Percentiles rank a stretch among this genome's conserved stretches.
phyloP scores from a whole-genome alignment of 129 eudicot species.

The Ambrosia trifida region DNA sequence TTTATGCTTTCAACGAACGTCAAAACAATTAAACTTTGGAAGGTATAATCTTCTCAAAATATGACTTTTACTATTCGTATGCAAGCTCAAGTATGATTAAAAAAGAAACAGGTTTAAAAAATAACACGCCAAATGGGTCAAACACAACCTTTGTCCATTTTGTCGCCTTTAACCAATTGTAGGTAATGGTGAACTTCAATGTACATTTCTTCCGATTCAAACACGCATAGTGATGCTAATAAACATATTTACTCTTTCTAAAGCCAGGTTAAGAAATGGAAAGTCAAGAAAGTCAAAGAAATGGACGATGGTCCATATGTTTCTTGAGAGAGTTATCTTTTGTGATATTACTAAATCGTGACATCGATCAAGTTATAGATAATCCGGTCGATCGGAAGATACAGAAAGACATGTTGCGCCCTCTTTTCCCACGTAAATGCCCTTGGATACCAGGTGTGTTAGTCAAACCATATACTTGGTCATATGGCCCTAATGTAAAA shows the following conservation, averaged over 20 bases:
- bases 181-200: neutral
- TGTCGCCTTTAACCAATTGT: neutral
- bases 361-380: too few relatives aligned
- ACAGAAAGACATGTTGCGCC: slow-evolving; percentile 74
- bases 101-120: too few relatives aligned
- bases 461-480: neutral
- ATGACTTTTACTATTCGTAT: neutral
- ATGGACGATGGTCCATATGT: slow-evolving; percentile 46
- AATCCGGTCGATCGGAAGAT: slow-evolving; percentile 69
- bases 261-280: slow-evolving; percentile 68
- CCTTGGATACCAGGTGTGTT: slow-evolving; percentile 69
- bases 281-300: slow-evolving; percentile 62
- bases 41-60: slow-evolving; percentile 51
- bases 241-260: slow-evolving; percentile 23
- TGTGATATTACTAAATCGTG: too few relatives aligned
- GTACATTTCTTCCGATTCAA: neutral
- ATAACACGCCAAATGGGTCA: neutral
- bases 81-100: neutral
- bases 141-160: neutral
- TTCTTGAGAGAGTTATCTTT: slow-evolving; percentile 64
- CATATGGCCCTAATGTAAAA: neutral
- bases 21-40: slow-evolving; percentile 87
- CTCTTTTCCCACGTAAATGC: slow-evolving; percentile 57
- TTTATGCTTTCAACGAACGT: slow-evolving; percentile 79
- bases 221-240: slow-evolving; percentile 14